Conservation (phyloP, 2,329 filamentous ascomycete species). For the Colletotrichum abscissum region DNA sequence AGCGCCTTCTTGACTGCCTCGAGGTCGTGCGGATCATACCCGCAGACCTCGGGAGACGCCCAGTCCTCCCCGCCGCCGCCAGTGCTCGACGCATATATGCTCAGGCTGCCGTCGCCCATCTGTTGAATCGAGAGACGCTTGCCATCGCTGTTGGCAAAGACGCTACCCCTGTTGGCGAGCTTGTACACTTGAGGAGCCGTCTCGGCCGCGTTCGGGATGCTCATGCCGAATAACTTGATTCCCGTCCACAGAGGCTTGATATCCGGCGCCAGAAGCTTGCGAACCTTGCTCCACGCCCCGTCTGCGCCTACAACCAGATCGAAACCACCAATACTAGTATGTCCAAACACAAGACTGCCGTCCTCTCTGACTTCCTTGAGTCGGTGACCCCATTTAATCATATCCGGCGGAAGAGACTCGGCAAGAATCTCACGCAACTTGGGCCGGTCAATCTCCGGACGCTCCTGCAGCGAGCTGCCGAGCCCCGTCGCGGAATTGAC, state of each 20-base stretch:
- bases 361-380: constrained; percentile 51
- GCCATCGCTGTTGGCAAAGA: constrained; percentile 57
- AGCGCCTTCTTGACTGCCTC: constrained; percentile 51
- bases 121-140: constrained; percentile 52
- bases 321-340: constrained; percentile 49
- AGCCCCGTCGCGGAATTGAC: constrained; percentile 35
- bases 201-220: constrained; percentile 52
- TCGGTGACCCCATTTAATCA: constrained; percentile 58
- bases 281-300: constrained; percentile 51
- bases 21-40: constrained; percentile 54
- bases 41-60: constrained; percentile 51
- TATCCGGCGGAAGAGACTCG: constrained; percentile 55
- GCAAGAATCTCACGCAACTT: constrained; percentile 56
- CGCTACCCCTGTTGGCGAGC: constrained; percentile 58
- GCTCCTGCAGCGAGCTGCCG: constrained; percentile 46
- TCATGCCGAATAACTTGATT: constrained; percentile 55
- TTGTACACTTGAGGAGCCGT: constrained; percentile 55
- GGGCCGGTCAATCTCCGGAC: constrained; percentile 65
- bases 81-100: constrained; percentile 50
- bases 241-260: constrained; percentile 58
- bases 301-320: constrained; percentile 52
- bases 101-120: constrained; percentile 61
- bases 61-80: constrained; percentile 52
- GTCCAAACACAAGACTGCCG: constrained; percentile 51
- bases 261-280: constrained; percentile 48